Evolutionary conservation across 2,329 filamentous ascomycete species (phyloP).

Genomic region (Colletotrichum gigasporum): DNA sequence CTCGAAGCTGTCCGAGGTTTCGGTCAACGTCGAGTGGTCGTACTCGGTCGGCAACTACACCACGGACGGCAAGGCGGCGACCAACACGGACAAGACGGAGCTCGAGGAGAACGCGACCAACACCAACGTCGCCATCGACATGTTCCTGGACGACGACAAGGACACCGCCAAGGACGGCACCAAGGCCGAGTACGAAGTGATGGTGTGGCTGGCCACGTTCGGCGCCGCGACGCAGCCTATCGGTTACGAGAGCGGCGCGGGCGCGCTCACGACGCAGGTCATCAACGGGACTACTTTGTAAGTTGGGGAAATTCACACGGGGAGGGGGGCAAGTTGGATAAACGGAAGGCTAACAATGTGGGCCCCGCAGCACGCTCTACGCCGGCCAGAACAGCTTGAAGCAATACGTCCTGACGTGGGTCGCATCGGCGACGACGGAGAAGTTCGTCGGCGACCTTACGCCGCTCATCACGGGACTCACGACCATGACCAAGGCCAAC

Average conservation of each 20-base stretch:
- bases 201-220: conserved; percentile 64
- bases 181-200: conserved; percentile 60
- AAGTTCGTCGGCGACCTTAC: conserved; percentile 57
- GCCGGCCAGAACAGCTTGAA: conserved; percentile 47
- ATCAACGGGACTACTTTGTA: conserved; percentile 55
- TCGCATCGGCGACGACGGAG: conserved; percentile 45
- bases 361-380: conserved; percentile 50
- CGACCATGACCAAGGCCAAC: conserved; percentile 38
- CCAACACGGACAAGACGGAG: conserved; percentile 43
- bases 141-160: conserved; percentile 62
- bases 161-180: conserved; percentile 48
- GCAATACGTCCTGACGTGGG: conserved; percentile 62
- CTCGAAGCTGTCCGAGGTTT: conserved; percentile 47
- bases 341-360: not conserved
- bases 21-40: conserved; percentile 58
- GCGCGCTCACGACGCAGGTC: conserved; percentile 43
- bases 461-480: conserved; percentile 53
- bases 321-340: not conserved
- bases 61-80: conserved; percentile 30
- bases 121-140: conserved; percentile 67
- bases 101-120: conserved; percentile 51
- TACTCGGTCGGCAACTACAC: conserved; percentile 56
- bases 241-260: conserved; percentile 44
- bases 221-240: conserved; percentile 58
- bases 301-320: too few relatives aligned